Evolutionary conservation across 2,329 filamentous ascomycete genomes (phyloP).

Genomic region (Aureobasidium pullulans): DNA sequence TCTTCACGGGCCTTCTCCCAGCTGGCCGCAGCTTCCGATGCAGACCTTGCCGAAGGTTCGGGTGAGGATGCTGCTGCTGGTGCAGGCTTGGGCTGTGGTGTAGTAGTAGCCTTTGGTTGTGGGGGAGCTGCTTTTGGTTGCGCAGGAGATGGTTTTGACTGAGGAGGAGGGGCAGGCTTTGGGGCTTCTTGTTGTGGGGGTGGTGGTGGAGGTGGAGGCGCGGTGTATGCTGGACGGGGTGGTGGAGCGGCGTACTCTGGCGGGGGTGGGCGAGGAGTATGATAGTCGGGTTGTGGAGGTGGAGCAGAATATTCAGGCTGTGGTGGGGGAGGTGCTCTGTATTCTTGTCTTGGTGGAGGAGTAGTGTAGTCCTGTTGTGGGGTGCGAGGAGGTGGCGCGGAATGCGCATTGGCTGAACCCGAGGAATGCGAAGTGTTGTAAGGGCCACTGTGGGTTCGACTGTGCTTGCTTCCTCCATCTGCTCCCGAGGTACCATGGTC

Average conservation of each 20-base stretch:
- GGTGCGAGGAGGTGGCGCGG: constrained; percentile 5
- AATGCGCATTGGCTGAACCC: constrained; percentile 14
- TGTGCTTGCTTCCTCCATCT: neutral
- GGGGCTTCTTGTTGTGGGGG: neutral
- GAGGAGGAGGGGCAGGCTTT: constrained; percentile 16
- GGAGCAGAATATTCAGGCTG: constrained; percentile 6
- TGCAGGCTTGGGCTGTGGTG: neutral
- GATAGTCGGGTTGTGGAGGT: constrained; percentile 4
- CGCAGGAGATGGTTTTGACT: constrained; percentile 17
- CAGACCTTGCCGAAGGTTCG: constrained; percentile 23
- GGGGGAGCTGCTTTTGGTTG: constrained; percentile 14
- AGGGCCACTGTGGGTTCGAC: constrained; percentile 16
- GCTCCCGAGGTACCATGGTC: neutral
- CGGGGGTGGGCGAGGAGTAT: constrained; percentile 9
- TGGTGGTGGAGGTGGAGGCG: constrained; percentile 7
- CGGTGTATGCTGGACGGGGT: neutral
- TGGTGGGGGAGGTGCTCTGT: constrained; percentile 12
- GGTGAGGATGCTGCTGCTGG: constrained; percentile 20
- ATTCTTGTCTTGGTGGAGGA: constrained; percentile 14
- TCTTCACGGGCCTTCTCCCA: constrained; percentile 67
- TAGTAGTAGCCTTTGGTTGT: neutral
- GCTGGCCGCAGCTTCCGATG: constrained; percentile 20
- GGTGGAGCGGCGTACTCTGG: neutral
- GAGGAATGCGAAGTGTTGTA: constrained; percentile 17
- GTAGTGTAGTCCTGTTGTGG: constrained; percentile 16